Conservation (phyloP, 352 stramenopile genomes). For the Globisporangium acanthophoron region DNA sequence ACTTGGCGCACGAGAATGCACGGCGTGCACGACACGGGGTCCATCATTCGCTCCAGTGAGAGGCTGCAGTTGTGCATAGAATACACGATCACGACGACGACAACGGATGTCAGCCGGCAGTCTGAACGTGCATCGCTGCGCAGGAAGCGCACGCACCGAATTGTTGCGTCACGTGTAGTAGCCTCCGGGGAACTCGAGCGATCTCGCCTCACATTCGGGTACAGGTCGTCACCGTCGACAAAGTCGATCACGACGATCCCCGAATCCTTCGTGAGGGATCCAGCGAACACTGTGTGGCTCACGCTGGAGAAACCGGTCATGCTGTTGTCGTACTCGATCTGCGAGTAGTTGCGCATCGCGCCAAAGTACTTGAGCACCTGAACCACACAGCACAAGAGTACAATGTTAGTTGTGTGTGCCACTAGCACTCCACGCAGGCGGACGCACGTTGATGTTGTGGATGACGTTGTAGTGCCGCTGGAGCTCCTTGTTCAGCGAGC, state of each 20-base stretch:
- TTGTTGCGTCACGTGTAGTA: not conserved
- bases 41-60: not conserved
- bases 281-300: constrained; percentile 3
- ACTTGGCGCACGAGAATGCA: constrained; percentile 4
- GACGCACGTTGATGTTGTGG: constrained; percentile 1
- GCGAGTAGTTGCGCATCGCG: constrained; percentile 1
- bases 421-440: not conserved
- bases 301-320: not conserved
- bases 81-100: too few species aligned
- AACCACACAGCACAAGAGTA: not conserved
- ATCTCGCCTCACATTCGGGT: not conserved
- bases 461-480: not conserved
- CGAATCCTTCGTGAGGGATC: constrained; percentile 1
- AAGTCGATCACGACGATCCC: constrained; percentile 33
- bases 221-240: constrained; percentile 31
- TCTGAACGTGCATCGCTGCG: not conserved
- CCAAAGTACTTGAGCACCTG: not conserved
- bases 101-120: not conserved
- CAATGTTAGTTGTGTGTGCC: not conserved
- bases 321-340: constrained; percentile 1
- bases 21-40: not conserved
- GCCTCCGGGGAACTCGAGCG: not conserved
- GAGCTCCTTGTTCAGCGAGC: not conserved
- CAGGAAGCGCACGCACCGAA: not conserved
- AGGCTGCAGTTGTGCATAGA: not conserved